Percentiles rank a stretch among this genome's conserved stretches.
These are phyloP conservation scores for Cadophora sp. DNA, from an alignment of 2,329 filamentous ascomycete genomes.

Conservation along the genomic window DNA sequence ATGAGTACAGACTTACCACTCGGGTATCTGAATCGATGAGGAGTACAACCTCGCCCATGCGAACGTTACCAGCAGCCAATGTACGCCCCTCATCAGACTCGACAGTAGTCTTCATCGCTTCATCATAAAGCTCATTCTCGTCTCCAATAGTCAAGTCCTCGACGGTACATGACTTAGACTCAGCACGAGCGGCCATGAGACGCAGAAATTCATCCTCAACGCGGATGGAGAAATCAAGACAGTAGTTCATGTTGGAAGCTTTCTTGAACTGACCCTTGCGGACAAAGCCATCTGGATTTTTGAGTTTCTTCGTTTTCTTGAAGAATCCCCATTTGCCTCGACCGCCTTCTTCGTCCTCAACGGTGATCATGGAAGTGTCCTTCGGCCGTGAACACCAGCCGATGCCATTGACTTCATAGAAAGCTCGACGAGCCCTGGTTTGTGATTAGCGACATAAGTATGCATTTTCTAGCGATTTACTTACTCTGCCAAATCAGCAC, in stretches of 20 bases:
- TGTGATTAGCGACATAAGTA: too few species aligned
- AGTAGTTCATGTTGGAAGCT: not conserved
- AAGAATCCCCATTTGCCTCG: too few species aligned
- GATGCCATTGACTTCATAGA: slow-evolving; percentile 62
- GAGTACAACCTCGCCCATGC: not conserved
- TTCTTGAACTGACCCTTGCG: not conserved
- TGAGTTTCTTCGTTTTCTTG: too few species aligned
- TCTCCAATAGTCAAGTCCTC: too few species aligned
- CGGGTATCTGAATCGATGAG: not conserved
- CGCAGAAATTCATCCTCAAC: not conserved
- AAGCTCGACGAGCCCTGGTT: slow-evolving; percentile 56
- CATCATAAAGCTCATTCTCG: too few species aligned
- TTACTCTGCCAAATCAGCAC: slow-evolving; percentile 34
- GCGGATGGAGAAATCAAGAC: not conserved
- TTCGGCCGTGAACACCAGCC: slow-evolving; percentile 61
- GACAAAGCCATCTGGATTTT: not conserved
- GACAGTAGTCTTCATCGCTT: too few species aligned
- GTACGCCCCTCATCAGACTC: not conserved
- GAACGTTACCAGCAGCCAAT: not conserved
- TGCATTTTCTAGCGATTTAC: too few species aligned
- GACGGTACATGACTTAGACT: too few species aligned
- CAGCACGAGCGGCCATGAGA: not conserved
- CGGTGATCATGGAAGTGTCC: slow-evolving; percentile 40
- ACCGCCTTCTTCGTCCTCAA: not conserved
- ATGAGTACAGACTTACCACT: not conserved